These are phyloP conservation scores for Clonostachys chloroleuca DNA, from an alignment of 2,329 filamentous ascomycete genomes.

Conservation along the genomic window DNA sequence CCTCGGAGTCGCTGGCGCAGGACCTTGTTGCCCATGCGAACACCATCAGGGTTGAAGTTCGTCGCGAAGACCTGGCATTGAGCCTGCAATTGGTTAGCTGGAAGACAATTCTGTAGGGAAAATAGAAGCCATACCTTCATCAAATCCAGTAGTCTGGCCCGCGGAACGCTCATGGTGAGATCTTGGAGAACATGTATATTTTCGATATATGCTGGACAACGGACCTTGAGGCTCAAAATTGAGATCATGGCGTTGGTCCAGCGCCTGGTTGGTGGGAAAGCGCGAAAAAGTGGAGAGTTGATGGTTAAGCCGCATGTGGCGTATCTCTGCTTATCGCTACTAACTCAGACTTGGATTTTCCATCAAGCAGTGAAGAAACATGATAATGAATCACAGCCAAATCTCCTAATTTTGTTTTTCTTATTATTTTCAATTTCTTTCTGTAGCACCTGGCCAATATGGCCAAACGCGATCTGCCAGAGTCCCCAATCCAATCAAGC, in stretches of 20 bases:
- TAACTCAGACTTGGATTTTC: too few species aligned
- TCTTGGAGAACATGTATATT: constrained; percentile 5
- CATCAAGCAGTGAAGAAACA: too few species aligned
- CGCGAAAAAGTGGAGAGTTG: too few species aligned
- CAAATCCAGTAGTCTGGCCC: constrained; percentile 62
- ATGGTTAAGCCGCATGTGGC: too few species aligned
- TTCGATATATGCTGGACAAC: too few species aligned
- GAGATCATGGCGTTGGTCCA: constrained; percentile 5
- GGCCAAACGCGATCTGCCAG: too few species aligned
- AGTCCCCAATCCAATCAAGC: too few species aligned
- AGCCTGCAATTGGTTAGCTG: constrained; percentile 46
- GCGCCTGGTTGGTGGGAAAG: constrained; percentile 8
- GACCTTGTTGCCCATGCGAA: constrained; percentile 87
- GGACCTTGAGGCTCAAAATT: constrained; percentile 10
- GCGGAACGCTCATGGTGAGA: constrained; percentile 57
- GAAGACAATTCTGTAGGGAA: neutral
- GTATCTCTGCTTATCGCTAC: too few species aligned
- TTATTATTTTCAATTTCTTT: too few species aligned
- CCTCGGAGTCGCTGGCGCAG: constrained; percentile 84
- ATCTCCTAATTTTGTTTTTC: too few species aligned
- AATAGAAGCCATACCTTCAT: constrained; percentile 59
- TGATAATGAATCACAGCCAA: too few species aligned
- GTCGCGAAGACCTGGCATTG: constrained; percentile 91
- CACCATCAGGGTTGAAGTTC: constrained; percentile 79
- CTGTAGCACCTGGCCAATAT: too few species aligned